These are phyloP conservation scores for Aspergillus nomiae DNA, from an alignment of 2,329 filamentous ascomycete genomes.

Conservation along the genomic window DNA sequence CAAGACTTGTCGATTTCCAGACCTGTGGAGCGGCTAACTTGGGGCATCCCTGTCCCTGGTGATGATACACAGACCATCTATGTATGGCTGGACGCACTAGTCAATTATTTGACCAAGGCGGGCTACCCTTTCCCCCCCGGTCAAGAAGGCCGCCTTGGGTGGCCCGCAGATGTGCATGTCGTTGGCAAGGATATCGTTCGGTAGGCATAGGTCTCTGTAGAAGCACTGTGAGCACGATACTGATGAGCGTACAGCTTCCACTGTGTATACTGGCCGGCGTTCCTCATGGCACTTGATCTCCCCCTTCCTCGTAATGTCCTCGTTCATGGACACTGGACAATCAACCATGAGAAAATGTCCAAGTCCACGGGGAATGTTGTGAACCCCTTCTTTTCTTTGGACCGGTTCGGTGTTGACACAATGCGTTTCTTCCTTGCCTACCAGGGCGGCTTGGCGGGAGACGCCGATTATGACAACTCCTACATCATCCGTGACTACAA, in stretches of 20 bases:
- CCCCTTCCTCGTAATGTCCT: constrained; percentile 77
- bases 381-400: constrained; percentile 87
- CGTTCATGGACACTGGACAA: constrained; percentile 93
- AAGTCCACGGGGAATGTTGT: constrained; percentile 95
- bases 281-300: constrained; percentile 84
- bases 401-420: constrained; percentile 82
- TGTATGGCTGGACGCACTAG: constrained; percentile 93
- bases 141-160: constrained; percentile 64
- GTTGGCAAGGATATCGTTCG: constrained; percentile 96
- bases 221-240: constrained; percentile 10
- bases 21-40: constrained; percentile 73
- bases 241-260: constrained; percentile 65
- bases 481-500: constrained; percentile 75
- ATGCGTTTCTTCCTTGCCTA: constrained; percentile 88
- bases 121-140: constrained; percentile 77
- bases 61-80: constrained; percentile 90
- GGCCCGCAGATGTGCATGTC: constrained; percentile 90
- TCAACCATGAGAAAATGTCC: constrained; percentile 91
- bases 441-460: constrained; percentile 73
- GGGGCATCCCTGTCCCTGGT: constrained; percentile 87
- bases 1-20: constrained; percentile 88
- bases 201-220: constrained; percentile 26
- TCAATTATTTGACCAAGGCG: constrained; percentile 88
- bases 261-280: constrained; percentile 96
- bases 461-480: constrained; percentile 82